These are phyloP conservation scores for Neostapfia colusana DNA, from an alignment of 176 grass and related monocot species.

Conservation along the genomic window DNA sequence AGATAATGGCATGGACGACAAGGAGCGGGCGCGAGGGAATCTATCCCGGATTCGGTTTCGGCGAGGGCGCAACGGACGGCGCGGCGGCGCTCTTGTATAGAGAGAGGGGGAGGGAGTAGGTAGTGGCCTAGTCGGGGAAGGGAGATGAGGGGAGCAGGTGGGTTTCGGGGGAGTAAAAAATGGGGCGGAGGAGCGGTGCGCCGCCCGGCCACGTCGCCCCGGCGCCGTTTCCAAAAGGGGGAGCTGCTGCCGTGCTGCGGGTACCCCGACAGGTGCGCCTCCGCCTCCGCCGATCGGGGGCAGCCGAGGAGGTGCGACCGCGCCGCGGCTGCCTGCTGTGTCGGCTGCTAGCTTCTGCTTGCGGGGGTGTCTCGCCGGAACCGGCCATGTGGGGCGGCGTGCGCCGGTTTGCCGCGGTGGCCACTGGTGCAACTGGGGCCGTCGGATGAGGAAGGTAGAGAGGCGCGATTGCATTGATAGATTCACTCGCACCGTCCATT, in stretches of 20 bases:
- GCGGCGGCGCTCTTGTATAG: conserved; percentile 21
- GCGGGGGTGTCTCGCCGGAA: conserved; percentile 33
- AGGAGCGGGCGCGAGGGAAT: not conserved
- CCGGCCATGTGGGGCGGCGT: conserved; percentile 32
- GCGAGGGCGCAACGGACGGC: not conserved
- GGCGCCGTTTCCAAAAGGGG: conserved; percentile 37
- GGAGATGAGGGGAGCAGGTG: conserved; percentile 10
- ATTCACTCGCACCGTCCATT: too few species aligned
- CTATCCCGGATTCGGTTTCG: conserved; percentile 34
- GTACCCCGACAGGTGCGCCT: conserved; percentile 46
- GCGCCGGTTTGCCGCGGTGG: not conserved
- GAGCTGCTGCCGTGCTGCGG: conserved; percentile 36
- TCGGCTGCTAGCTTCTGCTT: not conserved
- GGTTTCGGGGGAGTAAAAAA: conserved; percentile 39
- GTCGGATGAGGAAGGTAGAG: not conserved
- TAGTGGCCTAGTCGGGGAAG: not conserved
- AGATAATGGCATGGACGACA: not conserved
- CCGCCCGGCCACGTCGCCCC: conserved; percentile 49
- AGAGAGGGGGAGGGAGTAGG: not conserved
- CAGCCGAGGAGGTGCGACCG: not conserved
- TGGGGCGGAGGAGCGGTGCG: conserved; percentile 43
- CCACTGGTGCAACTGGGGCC: not conserved
- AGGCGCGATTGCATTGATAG: too few species aligned
- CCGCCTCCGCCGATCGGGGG: conserved; percentile 34
- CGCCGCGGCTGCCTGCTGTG: not conserved